Evolutionary conservation across 495 filamentous ascomycete species (phyloP).

Genomic region (Hypoxylon crocopeplum): DNA sequence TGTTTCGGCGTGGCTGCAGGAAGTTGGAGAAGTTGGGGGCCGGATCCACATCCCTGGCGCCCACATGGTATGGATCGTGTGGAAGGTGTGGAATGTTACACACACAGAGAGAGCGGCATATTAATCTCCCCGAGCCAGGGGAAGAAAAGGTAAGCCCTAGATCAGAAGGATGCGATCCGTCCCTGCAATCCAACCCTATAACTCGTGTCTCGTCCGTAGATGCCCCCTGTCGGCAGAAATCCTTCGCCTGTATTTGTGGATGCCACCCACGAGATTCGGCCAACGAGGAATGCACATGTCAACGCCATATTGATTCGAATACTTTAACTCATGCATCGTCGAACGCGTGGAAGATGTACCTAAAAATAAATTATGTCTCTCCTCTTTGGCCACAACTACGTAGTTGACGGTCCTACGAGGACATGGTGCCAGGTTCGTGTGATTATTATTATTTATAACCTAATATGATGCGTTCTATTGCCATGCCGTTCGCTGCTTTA

Average conservation of each 20-base stretch:
- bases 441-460: too few species aligned
- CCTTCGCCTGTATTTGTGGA: background rate
- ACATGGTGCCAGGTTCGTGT: too few species aligned
- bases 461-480: too few species aligned
- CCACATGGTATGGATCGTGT: conserved; percentile 28
- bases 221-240: conserved; percentile 1
- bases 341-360: conserved; percentile 2
- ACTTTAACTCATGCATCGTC: conserved; percentile 19
- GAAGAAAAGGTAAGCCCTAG: conserved; percentile 40
- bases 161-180: conserved; percentile 37
- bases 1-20: conserved; percentile 31
- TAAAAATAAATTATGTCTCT: conserved; percentile 27
- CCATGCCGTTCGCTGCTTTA: too few species aligned
- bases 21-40: conserved; percentile 34
- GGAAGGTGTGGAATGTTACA: background rate
- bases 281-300: conserved; percentile 19
- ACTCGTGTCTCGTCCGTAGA: conserved; percentile 17
- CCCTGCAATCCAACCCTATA: conserved; percentile 32
- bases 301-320: conserved; percentile 14
- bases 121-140: conserved; percentile 42
- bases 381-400: background rate
- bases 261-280: conserved; percentile 7
- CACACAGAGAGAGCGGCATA: conserved; percentile 36
- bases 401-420: too few species aligned
- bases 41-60: conserved; percentile 19